Percentiles rank a stretch among this genome's conserved stretches.
Conservation (phyloP, 371 early-diverging fungal genomes). For the Mortierella sp. region DNA sequence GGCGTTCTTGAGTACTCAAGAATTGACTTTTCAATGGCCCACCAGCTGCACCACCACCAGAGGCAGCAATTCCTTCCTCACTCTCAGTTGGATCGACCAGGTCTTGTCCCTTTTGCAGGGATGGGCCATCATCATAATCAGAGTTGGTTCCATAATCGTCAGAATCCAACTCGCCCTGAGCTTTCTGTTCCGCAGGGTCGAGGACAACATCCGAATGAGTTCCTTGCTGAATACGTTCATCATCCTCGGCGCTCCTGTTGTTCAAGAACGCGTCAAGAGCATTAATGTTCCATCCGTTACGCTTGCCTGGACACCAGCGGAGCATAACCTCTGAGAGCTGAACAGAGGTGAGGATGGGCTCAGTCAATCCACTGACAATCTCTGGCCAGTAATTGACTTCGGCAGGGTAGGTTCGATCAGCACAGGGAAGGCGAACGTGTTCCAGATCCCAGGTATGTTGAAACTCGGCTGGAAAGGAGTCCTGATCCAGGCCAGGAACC, state of each 20-base stretch:
- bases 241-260: conserved; percentile 15
- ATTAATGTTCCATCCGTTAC: conserved; percentile 41
- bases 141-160: conserved; percentile 21
- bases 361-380: conserved; percentile 32
- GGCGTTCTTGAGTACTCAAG: conserved; percentile 31
- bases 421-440: conserved; percentile 48
- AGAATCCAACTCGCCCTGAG: conserved; percentile 11
- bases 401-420: conserved; percentile 25
- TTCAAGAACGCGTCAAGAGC: conserved; percentile 47
- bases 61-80: background rate
- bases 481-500: conserved; percentile 41
- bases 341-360: conserved; percentile 26
- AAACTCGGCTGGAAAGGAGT: conserved; percentile 26
- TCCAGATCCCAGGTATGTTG: conserved; percentile 43
- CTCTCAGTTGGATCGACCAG: background rate
- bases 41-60: background rate
- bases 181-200: conserved; percentile 3
- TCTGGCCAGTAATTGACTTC: conserved; percentile 41
- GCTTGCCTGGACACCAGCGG: conserved; percentile 38
- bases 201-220: conserved; percentile 15
- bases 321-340: conserved; percentile 45
- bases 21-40: conserved; percentile 30
- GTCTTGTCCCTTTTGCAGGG: background rate
- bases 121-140: background rate
- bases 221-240: conserved; percentile 1